Percentiles rank a stretch among this genome's conserved stretches.
phyloP scores from a whole-genome alignment of 176 grass and related monocot genomes.

The Microstegium vimineum region DNA sequence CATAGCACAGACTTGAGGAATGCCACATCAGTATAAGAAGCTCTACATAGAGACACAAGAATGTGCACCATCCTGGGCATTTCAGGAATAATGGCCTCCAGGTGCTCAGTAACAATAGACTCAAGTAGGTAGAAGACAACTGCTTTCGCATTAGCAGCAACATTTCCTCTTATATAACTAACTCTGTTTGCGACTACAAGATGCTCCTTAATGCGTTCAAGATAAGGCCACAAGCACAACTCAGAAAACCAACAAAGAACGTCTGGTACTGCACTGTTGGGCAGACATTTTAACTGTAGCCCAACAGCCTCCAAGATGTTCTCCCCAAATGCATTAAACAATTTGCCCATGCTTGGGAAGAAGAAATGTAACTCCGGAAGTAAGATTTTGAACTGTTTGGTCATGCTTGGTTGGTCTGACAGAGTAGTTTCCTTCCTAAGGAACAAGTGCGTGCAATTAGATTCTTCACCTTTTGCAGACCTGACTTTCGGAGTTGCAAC shows the following conservation, averaged over 20 bases:
- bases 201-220: slow-evolving; percentile 57
- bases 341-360: slow-evolving; percentile 75
- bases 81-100: slow-evolving; percentile 83
- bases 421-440: slow-evolving; percentile 38
- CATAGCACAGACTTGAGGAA: slow-evolving; percentile 83
- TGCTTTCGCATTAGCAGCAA: slow-evolving; percentile 81
- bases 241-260: slow-evolving; percentile 96
- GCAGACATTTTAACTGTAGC: slow-evolving; percentile 76
- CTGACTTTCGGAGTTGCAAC: slow-evolving; percentile 47
- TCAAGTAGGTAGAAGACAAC: slow-evolving; percentile 89
- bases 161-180: slow-evolving; percentile 62
- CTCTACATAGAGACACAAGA: slow-evolving; percentile 83
- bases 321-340: slow-evolving; percentile 64
- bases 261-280: slow-evolving; percentile 70
- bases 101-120: slow-evolving; percentile 62
- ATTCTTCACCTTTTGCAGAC: slow-evolving; percentile 31
- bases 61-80: slow-evolving; percentile 80
- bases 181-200: slow-evolving; percentile 35
- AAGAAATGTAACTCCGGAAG: slow-evolving; percentile 78
- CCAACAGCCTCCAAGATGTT: slow-evolving; percentile 92
- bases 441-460: slow-evolving; percentile 28
- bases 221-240: slow-evolving; percentile 92
- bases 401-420: slow-evolving; percentile 33
- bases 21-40: slow-evolving; percentile 82
- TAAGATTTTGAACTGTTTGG: slow-evolving; percentile 48